Base-by-base conservation (phyloP, 148 eudicot species). In the Dysphania ambrosioides region DNA sequence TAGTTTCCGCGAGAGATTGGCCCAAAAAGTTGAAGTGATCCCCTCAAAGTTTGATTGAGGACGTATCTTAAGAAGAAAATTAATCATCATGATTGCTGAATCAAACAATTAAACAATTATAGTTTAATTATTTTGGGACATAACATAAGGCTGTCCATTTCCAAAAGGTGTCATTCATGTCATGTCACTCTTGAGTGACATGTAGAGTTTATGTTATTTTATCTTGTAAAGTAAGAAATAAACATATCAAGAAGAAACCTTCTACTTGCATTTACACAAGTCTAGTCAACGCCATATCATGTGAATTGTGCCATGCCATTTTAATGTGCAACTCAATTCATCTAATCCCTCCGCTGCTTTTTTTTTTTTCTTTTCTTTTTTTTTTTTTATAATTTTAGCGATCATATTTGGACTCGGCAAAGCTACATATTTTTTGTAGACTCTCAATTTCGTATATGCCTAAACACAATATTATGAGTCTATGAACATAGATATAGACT, bases 141-240 rank as follows among this genome's bases (percentile, higher is more conserved):
- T 47, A 3, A 42, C 24, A 47, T 31, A 29, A 30, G 64, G 47
- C 56, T 64, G 77, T 23, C 77, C 29, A 63, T 74, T 44, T 74
- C 77, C 24, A 19, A 74, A 63, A 74, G 77, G 57, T 74, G 31
- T 27, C 60, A 47, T 64, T 49, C 61, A 51, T 74, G 77, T 62
- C 70, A 64, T 47, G 77, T 74, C 77, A 31, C 38, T 58, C 77
- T 44, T 29, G 59, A 64, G 44, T 74, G 61, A 74, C 70, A 42
- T 74, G 27, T 41, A 29, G 36, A 59, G 40, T 40, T 61, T 40
- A 26, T 40, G 5, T 36, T 21, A 7, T 0, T 5, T 55, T 10
- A 47, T 36, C 19, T 38, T 29, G 11, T 55, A 34, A 12, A 57
- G 29, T 23, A 13, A 58, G n/a, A 26, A 26, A 72, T 27, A 7